Percentiles rank a stretch among this genome's conserved stretches.
Conservation (phyloP, 2,329 filamentous ascomycete species). For the Beauveria medogensis region DNA sequence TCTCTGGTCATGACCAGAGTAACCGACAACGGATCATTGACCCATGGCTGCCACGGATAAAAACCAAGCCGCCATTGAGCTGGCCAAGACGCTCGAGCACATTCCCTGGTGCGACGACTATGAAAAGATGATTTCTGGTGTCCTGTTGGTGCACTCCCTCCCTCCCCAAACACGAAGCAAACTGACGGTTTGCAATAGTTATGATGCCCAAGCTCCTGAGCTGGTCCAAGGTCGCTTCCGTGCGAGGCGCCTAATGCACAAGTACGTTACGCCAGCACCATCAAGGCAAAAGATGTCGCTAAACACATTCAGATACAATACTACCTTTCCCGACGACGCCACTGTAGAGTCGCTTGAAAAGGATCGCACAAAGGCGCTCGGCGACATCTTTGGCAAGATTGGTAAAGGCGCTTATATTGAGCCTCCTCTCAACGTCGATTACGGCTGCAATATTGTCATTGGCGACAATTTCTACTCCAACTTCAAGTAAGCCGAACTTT, state of each 20-base stretch:
- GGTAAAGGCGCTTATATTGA: conserved; percentile 51
- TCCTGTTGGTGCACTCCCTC: conserved; percentile 37
- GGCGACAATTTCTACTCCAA: conserved; percentile 58
- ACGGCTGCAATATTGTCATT: conserved; percentile 56
- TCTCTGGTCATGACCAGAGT: neutral
- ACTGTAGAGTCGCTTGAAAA: conserved; percentile 29
- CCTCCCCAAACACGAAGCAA: neutral
- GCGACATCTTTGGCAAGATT: conserved; percentile 39
- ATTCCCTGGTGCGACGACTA: conserved; percentile 53
- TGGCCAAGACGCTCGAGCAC: conserved; percentile 40
- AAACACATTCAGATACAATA: conserved; percentile 30
- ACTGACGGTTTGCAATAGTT: conserved; percentile 28
- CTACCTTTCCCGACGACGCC: conserved; percentile 41
- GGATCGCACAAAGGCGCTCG: conserved; percentile 38
- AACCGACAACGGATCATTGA: neutral
- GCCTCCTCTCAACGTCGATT: conserved; percentile 54
- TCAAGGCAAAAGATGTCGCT: neutral
- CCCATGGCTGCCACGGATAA: conserved; percentile 26
- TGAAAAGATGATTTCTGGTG: conserved; percentile 56
- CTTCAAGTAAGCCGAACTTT: conserved; percentile 22
- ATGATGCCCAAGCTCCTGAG: conserved; percentile 40
- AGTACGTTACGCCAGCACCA: conserved; percentile 41
- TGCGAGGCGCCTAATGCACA: conserved; percentile 46
- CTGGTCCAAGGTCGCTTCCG: conserved; percentile 43
- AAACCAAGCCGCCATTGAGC: conserved; percentile 32